phyloP scores from a whole-genome alignment of 495 filamentous ascomycete genomes.

The Delitschia confertaspora region DNA sequence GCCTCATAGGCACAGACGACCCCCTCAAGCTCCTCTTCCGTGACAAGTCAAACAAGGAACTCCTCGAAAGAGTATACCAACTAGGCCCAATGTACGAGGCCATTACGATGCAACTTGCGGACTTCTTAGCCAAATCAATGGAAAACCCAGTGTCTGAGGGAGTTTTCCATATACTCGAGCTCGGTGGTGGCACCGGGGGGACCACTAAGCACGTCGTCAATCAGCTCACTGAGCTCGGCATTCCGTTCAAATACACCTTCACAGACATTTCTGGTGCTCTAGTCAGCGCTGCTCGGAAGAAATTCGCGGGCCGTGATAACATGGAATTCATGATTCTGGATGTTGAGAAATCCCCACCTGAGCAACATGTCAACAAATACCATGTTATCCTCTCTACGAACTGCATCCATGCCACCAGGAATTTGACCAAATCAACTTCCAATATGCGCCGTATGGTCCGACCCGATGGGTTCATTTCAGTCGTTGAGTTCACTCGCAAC shows the following conservation, averaged over 20 bases:
- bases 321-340: slow-evolving; percentile 9
- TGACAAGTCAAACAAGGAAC: background rate
- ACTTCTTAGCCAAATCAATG: background rate
- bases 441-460: background rate
- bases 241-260: slow-evolving; percentile 37
- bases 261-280: slow-evolving; percentile 38
- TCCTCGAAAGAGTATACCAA: slow-evolving; percentile 1
- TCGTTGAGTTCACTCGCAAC: slow-evolving; percentile 9
- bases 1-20: background rate
- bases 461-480: background rate
- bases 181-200: slow-evolving; percentile 5
- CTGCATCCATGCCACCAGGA: slow-evolving; percentile 40
- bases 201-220: background rate
- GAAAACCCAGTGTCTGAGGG: background rate
- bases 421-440: slow-evolving; percentile 11
- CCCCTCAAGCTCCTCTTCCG: background rate
- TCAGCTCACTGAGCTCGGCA: background rate
- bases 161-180: background rate
- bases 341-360: slow-evolving; percentile 15
- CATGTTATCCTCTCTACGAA: slow-evolving; percentile 38
- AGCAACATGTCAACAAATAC: slow-evolving; percentile 21
- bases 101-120: background rate
- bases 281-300: slow-evolving; percentile 8
- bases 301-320: slow-evolving; percentile 25
- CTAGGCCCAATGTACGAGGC: slow-evolving; percentile 1